Evolutionary conservation across 73 alveolate species (phyloP).

Genomic region (Paramecium sonneborni): DNA sequence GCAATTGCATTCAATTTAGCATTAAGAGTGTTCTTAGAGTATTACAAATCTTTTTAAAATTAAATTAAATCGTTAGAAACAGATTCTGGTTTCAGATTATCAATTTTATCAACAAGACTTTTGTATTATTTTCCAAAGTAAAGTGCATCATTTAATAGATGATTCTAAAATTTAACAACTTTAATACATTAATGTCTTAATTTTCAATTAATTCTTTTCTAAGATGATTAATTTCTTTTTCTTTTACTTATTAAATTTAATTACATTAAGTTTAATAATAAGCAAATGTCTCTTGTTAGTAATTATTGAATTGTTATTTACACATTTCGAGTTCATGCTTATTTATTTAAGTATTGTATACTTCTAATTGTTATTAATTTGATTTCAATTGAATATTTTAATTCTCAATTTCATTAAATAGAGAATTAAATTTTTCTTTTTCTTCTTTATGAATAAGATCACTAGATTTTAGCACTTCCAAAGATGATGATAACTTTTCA

Average conservation of each 20-base stretch:
- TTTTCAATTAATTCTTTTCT: not conserved
- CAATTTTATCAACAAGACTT: not conserved
- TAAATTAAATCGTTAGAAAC: not conserved
- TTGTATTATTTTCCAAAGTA: not conserved
- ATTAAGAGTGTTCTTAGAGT: not conserved
- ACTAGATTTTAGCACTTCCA: not conserved
- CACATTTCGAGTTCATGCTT: not conserved
- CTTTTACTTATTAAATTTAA: not conserved
- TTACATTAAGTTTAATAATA: not conserved
- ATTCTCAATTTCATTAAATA: not conserved
- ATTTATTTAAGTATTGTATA: not conserved
- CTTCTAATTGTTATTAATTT: not conserved
- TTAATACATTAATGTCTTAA: not conserved
- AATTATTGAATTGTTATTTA: not conserved
- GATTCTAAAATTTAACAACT: not conserved
- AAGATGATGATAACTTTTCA: not conserved
- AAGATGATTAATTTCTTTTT: not conserved
- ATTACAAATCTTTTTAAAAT: not conserved
- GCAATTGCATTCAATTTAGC: not conserved
- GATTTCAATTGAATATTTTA: not conserved
- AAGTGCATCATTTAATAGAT: not conserved
- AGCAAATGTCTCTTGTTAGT: not conserved
- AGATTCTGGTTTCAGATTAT: not conserved
- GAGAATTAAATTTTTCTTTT: not conserved
- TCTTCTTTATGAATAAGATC: not conserved